These are phyloP conservation scores for Cucurbita maxima DNA, from an alignment of 306 rosid genomes.

Conservation along the genomic window DNA sequence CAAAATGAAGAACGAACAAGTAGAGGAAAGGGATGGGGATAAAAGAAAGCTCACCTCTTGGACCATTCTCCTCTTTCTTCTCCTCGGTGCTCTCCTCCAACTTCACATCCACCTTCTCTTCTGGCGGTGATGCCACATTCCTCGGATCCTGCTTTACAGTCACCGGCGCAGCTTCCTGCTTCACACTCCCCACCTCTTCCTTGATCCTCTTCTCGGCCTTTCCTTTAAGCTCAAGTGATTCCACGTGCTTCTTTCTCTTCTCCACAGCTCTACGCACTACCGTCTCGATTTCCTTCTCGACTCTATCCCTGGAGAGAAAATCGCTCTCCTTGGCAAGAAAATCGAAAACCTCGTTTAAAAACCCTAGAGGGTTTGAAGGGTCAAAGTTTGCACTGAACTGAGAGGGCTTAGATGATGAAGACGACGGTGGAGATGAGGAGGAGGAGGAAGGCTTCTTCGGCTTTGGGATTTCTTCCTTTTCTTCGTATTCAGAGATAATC, in stretches of 20 bases:
- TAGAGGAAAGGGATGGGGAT: background rate
- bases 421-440: slow-evolving; percentile 5
- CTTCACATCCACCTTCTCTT: background rate
- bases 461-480: slow-evolving; percentile 13
- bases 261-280: slow-evolving; percentile 17
- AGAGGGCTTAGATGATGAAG: slow-evolving; percentile 13
- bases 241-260: slow-evolving; percentile 8
- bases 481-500: slow-evolving; percentile 52
- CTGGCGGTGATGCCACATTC: background rate
- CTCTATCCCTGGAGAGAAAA: slow-evolving; percentile 27
- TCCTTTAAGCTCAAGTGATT: background rate
- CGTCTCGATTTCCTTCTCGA: slow-evolving; percentile 17
- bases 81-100: background rate
- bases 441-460: background rate
- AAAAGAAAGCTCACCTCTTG: background rate
- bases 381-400: slow-evolving; percentile 47
- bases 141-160: background rate
- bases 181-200: slow-evolving; percentile 9
- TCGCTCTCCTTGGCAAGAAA: slow-evolving; percentile 32
- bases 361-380: slow-evolving; percentile 39
- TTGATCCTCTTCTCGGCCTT: slow-evolving; percentile 14
- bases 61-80: slow-evolving; percentile 1
- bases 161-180: slow-evolving; percentile 14
- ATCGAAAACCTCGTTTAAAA: slow-evolving; percentile 42
- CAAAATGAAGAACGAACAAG: background rate